Evolutionary conservation across 2,329 filamentous ascomycete species (phyloP), one percentile per base, ranked within the genome.

Genomic region (Raffaelea ambrosiae): DNA sequence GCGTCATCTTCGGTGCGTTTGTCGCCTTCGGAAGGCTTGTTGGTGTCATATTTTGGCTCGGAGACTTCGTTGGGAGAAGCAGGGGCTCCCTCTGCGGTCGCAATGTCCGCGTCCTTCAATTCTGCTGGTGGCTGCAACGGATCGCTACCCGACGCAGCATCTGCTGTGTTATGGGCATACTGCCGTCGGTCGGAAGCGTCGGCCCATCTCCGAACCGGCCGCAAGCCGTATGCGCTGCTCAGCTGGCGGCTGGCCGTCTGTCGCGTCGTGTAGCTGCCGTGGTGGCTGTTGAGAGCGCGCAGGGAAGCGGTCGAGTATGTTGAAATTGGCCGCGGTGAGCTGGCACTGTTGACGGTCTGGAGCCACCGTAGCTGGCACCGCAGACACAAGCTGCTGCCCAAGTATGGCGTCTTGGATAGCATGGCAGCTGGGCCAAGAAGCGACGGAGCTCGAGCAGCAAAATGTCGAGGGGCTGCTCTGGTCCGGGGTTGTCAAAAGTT

Each of bases 321-420:
- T 22, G 21, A 16, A 20, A 9, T 29, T 29, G 26, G 41, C 5
- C 22, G 22, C 9, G 43, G 4, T 10, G 38, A n/a, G 2, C 9
- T 35, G 4, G 20, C 26, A 20, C 23, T 35, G 7, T 3, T 14
- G 20, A 11, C 13, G 8, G 40, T 1, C 13, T 16, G 16, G 11
- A 45, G 11, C 3, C 42, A 21, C 16, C 43, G 48, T 22, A 38
- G 40, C 35, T 49, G 48, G 21, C 48, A 49, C n/a, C 19, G 39
- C 14, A 49, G 35, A 40, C 48, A 49, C 22, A 43, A 18, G 4
- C 29, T 40, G 21, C 48, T 18, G 43, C 48, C 23, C 14, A 23
- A 19, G 4, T 39, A n/a, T 19, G 40, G 29, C 35, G 47, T 23
- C 36, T 21, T 44, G 41, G 36, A 33, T 22, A 19, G 4, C 47